Evolutionary conservation across 192 early-diverging fungal genomes (phyloP).

Genomic region (Phlyctochytrium arcticum): DNA sequence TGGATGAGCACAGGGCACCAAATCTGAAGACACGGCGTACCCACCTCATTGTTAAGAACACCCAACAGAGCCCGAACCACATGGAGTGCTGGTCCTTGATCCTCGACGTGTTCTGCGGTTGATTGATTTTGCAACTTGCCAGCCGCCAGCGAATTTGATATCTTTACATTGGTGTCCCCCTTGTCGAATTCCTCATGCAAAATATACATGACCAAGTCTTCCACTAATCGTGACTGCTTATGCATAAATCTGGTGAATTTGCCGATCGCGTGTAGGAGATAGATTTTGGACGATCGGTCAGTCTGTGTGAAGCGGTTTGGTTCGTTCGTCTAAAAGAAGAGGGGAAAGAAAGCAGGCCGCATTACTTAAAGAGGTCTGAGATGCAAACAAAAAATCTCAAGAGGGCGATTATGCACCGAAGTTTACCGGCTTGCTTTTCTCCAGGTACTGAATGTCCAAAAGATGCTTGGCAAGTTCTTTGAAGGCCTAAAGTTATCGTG

Average conservation of each 20-base stretch:
- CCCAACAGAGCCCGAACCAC: constrained; percentile 39
- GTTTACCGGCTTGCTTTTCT: constrained; percentile 25
- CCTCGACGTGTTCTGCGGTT: not conserved
- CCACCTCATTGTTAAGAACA: constrained; percentile 42
- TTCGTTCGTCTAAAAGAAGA: not conserved
- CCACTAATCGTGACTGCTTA: constrained; percentile 35
- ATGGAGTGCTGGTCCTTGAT: constrained; percentile 18
- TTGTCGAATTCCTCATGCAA: constrained; percentile 41
- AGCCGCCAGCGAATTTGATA: too few species aligned
- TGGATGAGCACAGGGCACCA: too few species aligned
- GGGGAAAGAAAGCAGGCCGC: not conserved
- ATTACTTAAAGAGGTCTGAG: too few species aligned
- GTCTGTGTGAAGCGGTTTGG: constrained; percentile 17
- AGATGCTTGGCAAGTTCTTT: constrained; percentile 41
- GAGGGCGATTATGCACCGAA: not conserved
- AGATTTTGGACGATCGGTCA: constrained; percentile 36
- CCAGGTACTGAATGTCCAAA: constrained; percentile 42
- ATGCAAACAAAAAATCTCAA: too few species aligned
- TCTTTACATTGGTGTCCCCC: constrained; percentile 35
- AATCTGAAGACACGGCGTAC: not conserved
- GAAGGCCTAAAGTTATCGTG: constrained; percentile 38
- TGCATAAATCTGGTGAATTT: constrained; percentile 39
- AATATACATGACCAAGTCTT: constrained; percentile 46
- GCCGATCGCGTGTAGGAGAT: constrained; percentile 49
- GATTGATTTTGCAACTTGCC: not conserved